These are phyloP conservation scores for Aspergillus pseudoterreus DNA, from an alignment of 2,329 filamentous ascomycete genomes.

Conservation along the genomic window DNA sequence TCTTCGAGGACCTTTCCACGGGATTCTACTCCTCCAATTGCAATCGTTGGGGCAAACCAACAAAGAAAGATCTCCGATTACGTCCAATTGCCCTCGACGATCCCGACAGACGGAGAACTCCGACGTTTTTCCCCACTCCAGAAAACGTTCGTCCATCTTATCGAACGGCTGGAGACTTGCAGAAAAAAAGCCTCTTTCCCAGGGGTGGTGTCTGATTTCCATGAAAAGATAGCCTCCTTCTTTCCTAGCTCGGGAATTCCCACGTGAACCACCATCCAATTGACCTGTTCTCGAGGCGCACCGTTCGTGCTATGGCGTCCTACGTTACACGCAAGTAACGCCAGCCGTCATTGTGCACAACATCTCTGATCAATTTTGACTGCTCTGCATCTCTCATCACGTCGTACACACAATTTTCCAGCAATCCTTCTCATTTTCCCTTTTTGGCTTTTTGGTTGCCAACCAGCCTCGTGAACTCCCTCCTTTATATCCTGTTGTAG, in stretches of 20 bases:
- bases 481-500: constrained; percentile 7
- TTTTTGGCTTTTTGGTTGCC: constrained; percentile 5
- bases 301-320: constrained; percentile 15
- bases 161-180: constrained; percentile 6
- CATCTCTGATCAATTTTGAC: constrained; percentile 14
- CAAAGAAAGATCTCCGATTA: not conserved
- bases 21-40: not conserved
- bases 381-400: constrained; percentile 18
- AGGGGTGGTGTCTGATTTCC: not conserved
- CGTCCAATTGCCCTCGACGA: not conserved
- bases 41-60: not conserved
- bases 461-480: constrained; percentile 1
- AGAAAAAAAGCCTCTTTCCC: constrained; percentile 6
- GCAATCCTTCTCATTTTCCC: constrained; percentile 2
- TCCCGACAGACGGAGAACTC: not conserved
- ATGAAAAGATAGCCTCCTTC: constrained; percentile 5
- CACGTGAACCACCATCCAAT: not conserved
- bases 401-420: constrained; percentile 14
- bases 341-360: constrained; percentile 18
- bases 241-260: constrained; percentile 12
- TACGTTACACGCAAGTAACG: constrained; percentile 20
- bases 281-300: constrained; percentile 16
- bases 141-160: not conserved
- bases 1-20: not conserved
- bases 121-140: not conserved